Base-by-base conservation (phyloP, 495 filamentous ascomycete genomes). In the Arthonia radiata region DNA sequence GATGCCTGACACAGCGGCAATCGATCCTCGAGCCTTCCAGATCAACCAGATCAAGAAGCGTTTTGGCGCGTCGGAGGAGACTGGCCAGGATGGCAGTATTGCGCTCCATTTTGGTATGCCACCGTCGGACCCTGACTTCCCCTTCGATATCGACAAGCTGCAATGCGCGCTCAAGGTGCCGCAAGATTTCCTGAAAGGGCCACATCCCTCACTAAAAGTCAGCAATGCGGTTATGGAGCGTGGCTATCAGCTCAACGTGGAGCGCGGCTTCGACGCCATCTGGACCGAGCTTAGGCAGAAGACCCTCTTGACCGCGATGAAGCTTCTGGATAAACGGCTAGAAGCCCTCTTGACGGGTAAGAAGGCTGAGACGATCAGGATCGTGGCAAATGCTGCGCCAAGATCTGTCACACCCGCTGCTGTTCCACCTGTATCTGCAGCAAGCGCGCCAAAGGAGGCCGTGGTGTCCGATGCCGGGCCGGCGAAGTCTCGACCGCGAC, bases 61-160 rank as follows among this genome's bases (percentile, higher is more conserved):
- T 8, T 89, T 66, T 41, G 58, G 53, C 24, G 69, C 73, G 16
- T 52, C 54, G 12, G 64, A 77, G 38, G 51, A 47, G 10, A 49
- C 46, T 6, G 46, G 60, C 29, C 44, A 56, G 18, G 50, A 57
- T 27, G 63, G 58, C 8, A 64, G 57, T 4, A 22, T 6, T 11
- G 56, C 57, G 9, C 44, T 82, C 13, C 43, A 49, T 0, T 76
- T 90, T 43, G 54, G 51, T 13, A 36, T 92, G 30, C 47, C 44
- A 9, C 81, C 81, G 4, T 82, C 77, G n/a, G 81, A 89, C 40
- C 78, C 78, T 0, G 78, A 89, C 40, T 83, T 83, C 33, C 70
- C 78, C 4, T 89, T 75, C 33, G 73, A 81, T 13, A 49, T 89
- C 33, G 60, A 69, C 7, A 53, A 54, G 13, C 49, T 89, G n/a